A percentile compares a stretch with the other conserved stretches of the same genome.
These are phyloP conservation scores for Globisporangium acanthophoron DNA, from an alignment of 352 stramenopile genomes.

Conservation along the genomic window DNA sequence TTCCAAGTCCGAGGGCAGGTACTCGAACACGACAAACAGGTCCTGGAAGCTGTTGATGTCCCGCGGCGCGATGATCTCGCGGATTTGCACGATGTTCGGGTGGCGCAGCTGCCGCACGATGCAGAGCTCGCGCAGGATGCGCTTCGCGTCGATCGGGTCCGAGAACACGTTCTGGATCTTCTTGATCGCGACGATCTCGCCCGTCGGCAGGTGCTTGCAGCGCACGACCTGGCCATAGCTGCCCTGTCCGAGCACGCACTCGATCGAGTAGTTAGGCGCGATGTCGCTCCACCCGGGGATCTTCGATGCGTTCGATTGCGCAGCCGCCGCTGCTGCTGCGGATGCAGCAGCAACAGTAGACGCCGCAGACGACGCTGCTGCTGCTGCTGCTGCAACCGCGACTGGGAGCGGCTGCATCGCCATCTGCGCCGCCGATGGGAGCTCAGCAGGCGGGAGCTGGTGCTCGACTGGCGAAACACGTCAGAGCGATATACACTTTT, in stretches of 20 bases:
- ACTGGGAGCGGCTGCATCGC: background rate
- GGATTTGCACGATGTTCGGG: slow-evolving; percentile 86
- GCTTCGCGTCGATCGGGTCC: slow-evolving; percentile 83
- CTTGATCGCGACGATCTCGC: slow-evolving; percentile 86
- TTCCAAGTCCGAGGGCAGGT: slow-evolving; percentile 77
- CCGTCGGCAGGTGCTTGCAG: slow-evolving; percentile 84
- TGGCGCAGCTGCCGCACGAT: slow-evolving; percentile 81
- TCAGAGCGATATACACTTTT: background rate
- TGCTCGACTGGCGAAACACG: slow-evolving; percentile 3
- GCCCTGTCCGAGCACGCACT: slow-evolving; percentile 79
- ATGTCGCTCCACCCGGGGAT: slow-evolving; percentile 82
- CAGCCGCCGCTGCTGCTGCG: slow-evolving; percentile 9
- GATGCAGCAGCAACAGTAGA: slow-evolving; percentile 10
- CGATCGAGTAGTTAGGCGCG: slow-evolving; percentile 78
- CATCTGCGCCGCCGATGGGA: background rate
- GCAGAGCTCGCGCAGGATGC: slow-evolving; percentile 78
- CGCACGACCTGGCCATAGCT: slow-evolving; percentile 85
- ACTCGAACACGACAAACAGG: slow-evolving; percentile 85
- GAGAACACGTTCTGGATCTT: slow-evolving; percentile 89
- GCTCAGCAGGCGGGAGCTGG: slow-evolving; percentile 8
- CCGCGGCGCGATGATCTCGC: slow-evolving; percentile 76
- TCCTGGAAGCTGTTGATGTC: slow-evolving; percentile 76
- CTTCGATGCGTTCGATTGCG: slow-evolving; percentile 59
- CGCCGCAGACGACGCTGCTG: background rate
- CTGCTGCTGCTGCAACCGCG: background rate